A percentile compares a stretch with the other conserved stretches of the same genome.
phyloP scores from a whole-genome alignment of 1,284 basidiomycete genomes.

The Ceratorhiza oryzae-sativae region DNA sequence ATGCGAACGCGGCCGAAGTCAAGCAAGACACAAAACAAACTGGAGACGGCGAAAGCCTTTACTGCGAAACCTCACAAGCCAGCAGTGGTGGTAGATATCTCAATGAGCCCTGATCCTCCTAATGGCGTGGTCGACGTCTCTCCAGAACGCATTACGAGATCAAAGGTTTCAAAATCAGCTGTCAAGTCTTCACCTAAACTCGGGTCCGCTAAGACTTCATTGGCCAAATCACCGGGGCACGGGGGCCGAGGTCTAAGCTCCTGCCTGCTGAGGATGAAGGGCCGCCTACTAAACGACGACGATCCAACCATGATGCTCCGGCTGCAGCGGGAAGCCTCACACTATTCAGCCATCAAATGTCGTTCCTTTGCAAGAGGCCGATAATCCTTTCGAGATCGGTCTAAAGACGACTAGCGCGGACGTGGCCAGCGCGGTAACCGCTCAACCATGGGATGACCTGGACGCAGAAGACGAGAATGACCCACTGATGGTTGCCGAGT shows the following conservation, averaged over 20 bases:
- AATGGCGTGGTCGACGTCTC: background rate
- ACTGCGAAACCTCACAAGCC: constrained; percentile 15
- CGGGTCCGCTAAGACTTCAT: background rate
- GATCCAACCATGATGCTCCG: constrained; percentile 14
- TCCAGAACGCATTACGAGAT: background rate
- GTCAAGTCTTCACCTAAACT: background rate
- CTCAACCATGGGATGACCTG: constrained; percentile 70
- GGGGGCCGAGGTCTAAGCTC: background rate
- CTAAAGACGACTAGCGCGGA: background rate
- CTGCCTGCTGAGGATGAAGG: background rate
- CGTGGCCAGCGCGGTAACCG: background rate
- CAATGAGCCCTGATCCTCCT: background rate
- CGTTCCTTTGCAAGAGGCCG: constrained; percentile 5
- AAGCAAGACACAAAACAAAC: background rate
- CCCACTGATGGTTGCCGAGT: constrained; percentile 96
- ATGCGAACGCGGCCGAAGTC: constrained; percentile 11
- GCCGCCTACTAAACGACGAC: constrained; percentile 16
- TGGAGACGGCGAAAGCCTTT: background rate
- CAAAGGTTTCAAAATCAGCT: background rate
- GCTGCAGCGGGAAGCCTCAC: background rate
- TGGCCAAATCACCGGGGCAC: background rate
- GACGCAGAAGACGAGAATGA: constrained; percentile 95
- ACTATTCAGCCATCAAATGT: constrained; percentile 4
- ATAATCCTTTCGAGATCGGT: constrained; percentile 27
- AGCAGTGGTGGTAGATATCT: background rate